Conservation (phyloP, 768 basidiomycete genomes). For the Naganishia kalamii region DNA sequence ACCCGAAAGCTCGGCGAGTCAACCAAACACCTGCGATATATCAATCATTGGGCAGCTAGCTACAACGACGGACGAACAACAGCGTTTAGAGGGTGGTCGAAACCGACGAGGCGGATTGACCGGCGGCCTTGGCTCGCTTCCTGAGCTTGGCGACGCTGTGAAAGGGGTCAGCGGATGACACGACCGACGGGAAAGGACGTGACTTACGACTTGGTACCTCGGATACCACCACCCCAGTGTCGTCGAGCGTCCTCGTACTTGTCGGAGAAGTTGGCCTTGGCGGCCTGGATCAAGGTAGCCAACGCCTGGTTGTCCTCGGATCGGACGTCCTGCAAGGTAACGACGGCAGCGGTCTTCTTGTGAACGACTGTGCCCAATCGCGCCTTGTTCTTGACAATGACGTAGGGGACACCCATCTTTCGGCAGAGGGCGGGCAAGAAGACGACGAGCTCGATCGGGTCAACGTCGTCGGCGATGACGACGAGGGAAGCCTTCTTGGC, state of each 20-base stretch:
- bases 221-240: constrained; percentile 92
- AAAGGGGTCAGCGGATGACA: neutral
- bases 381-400: constrained; percentile 96
- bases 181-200: neutral
- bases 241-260: constrained; percentile 89
- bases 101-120: constrained; percentile 50
- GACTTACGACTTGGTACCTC: constrained; percentile 68
- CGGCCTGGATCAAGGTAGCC: constrained; percentile 80
- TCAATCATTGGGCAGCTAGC: neutral
- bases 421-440: constrained; percentile 96
- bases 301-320: constrained; percentile 91
- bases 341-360: constrained; percentile 93
- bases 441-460: constrained; percentile 97
- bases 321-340: constrained; percentile 87
- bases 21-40: neutral
- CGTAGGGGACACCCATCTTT: constrained; percentile 97
- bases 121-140: constrained; percentile 87
- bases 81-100: constrained; percentile 44
- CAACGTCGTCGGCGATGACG: constrained; percentile 85
- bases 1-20: neutral
- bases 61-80: neutral
- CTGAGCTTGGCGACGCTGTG: constrained; percentile 77
- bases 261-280: constrained; percentile 94
- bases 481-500: constrained; percentile 96
- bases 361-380: constrained; percentile 95